These are phyloP conservation scores for Aspergillus sp. DNA, from an alignment of 2,329 filamentous ascomycete species.

Conservation along the genomic window DNA sequence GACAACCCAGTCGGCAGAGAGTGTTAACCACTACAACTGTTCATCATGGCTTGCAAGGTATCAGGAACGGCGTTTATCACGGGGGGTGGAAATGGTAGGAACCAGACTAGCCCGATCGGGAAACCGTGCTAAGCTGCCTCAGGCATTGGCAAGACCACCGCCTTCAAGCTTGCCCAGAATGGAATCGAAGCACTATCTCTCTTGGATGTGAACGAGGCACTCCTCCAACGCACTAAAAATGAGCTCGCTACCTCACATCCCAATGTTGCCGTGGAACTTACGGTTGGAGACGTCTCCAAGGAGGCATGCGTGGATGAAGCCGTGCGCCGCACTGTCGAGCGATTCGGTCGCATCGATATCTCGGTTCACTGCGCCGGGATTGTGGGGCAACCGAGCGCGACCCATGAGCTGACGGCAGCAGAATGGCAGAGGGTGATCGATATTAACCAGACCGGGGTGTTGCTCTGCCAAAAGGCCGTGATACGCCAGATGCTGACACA, in stretches of 20 bases:
- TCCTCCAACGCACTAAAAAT: slow-evolving; percentile 34
- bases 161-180: slow-evolving; percentile 49
- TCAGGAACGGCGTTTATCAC: slow-evolving; percentile 32
- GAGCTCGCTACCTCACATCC: slow-evolving; percentile 42
- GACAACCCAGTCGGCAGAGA: neutral
- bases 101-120: neutral
- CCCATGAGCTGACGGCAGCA: slow-evolving; percentile 49
- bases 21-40: neutral
- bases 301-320: slow-evolving; percentile 47
- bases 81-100: slow-evolving; percentile 26
- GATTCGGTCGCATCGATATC: slow-evolving; percentile 58
- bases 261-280: slow-evolving; percentile 42
- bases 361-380: slow-evolving; percentile 61
- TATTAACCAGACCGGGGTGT: slow-evolving; percentile 59
- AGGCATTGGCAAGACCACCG: slow-evolving; percentile 58
- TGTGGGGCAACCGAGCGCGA: slow-evolving; percentile 43
- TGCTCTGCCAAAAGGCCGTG: slow-evolving; percentile 46
- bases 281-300: slow-evolving; percentile 52
- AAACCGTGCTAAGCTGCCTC: neutral
- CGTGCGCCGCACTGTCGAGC: slow-evolving; percentile 43
- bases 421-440: slow-evolving; percentile 56
- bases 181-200: slow-evolving; percentile 54
- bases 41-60: slow-evolving; percentile 15
- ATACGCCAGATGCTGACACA: slow-evolving; percentile 24
- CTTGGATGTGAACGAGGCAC: slow-evolving; percentile 49